Base-by-base conservation (phyloP, 2,329 filamentous ascomycete species). In the Colletotrichum gigasporum region DNA sequence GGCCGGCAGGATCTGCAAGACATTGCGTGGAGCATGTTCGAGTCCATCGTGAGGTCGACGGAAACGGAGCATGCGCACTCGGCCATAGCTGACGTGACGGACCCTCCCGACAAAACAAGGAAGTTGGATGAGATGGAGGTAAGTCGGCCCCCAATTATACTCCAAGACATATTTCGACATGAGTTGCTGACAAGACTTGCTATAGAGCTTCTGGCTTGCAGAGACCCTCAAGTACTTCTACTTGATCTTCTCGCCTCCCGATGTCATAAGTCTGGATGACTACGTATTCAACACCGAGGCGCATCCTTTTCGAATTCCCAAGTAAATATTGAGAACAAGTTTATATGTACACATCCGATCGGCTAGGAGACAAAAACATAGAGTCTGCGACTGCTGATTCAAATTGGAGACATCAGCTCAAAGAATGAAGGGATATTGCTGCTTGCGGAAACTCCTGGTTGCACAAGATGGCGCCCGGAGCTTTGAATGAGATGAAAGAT, bases 181-280 rank as follows among this genome's bases (percentile, higher is more conserved):
- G 22, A 66, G 14, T 34, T 5, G 2, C 28, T 24, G 9, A 35
- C 4, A 18, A 7, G 18, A 50, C 1, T 22, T 24, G 4, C 14
- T 30, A 20, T 84, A 92, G 79, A 90, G 86, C 65, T 92, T 91
- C 70, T 93, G 90, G 88, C 78, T 90, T 70, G 87, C 87, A 0
- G 90, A 93, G 78, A 93, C 90, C 14, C 76, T 93, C 63, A 93
- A 92, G 76, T 93, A 93, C 68, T 92, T 92, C 60, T 93, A 90
- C 68, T 74, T 93, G 51, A 84, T 92, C 26, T 93, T 92, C 69
- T 87, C 85, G 20, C 84, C 90, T 14, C 85, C 88, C 0, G 82
- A 85, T n/a, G 70, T 88, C 28, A 80, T 91, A 39, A 90, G 83
- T 71, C 74, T 93, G 71, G 90, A 93, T 73, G 84, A 91, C 8